Evolutionary conservation across 768 basidiomycete species (phyloP).

Genomic region (Pleurotus tuber-regium): DNA sequence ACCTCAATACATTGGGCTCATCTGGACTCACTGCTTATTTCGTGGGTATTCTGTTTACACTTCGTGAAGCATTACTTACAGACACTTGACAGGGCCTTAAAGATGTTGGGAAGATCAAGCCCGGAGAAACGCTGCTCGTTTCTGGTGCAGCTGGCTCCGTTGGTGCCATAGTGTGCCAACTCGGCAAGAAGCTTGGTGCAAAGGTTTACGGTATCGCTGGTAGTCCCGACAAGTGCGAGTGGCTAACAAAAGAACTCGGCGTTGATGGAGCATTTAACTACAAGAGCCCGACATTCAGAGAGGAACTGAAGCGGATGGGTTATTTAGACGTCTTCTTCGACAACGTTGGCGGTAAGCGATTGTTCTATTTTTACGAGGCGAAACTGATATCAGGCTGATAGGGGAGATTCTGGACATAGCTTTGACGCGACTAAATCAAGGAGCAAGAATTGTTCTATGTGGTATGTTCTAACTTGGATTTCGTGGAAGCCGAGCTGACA

Average conservation of each 20-base stretch:
- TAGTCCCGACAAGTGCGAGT: constrained; percentile 75
- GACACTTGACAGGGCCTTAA: constrained; percentile 60
- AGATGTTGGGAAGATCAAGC: constrained; percentile 76
- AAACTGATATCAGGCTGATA: constrained; percentile 22
- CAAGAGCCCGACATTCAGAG: constrained; percentile 69
- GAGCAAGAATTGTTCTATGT: constrained; percentile 78
- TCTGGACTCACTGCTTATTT: constrained; percentile 89
- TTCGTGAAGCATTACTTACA: not conserved
- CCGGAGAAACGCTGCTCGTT: constrained; percentile 81
- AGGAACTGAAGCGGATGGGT: constrained; percentile 74
- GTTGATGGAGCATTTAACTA: constrained; percentile 86
- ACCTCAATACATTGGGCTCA: constrained; percentile 74
- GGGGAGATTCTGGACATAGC: constrained; percentile 82
- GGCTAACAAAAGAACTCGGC: constrained; percentile 83
- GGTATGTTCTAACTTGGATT: constrained; percentile 39
- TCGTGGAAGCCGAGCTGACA: not conserved
- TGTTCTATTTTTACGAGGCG: not conserved
- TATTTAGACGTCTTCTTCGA: constrained; percentile 87
- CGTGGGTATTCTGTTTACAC: constrained; percentile 37
- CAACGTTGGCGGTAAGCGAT: constrained; percentile 60
- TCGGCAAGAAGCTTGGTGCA: constrained; percentile 76
- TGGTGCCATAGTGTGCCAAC: constrained; percentile 80
- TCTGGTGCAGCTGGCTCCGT: constrained; percentile 93
- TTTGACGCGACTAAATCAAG: constrained; percentile 69
- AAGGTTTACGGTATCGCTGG: constrained; percentile 90